These are phyloP conservation scores for Sporothrix pallida DNA, from an alignment of 2,329 filamentous ascomycete species.

Conservation along the genomic window DNA sequence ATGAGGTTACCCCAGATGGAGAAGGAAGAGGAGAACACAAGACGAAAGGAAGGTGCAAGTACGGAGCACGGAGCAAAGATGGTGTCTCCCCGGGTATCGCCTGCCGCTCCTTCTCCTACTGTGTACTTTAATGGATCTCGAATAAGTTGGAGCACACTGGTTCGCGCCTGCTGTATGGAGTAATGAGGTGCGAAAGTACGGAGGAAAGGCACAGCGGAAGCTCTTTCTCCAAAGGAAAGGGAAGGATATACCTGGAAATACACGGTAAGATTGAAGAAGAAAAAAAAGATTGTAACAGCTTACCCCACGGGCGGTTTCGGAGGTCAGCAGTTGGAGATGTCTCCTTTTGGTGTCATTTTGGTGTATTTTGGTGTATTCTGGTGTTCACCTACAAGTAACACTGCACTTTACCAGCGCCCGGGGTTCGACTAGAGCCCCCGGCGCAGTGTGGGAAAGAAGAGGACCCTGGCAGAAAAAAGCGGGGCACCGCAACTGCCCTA, in stretches of 20 bases:
- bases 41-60: not conserved
- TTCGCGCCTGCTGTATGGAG: slow-evolving; percentile 18
- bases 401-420: slow-evolving; percentile 24
- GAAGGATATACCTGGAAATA: not conserved
- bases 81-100: slow-evolving; percentile 7
- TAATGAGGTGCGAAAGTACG: not conserved
- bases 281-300: not conserved
- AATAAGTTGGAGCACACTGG: not conserved
- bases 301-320: slow-evolving; percentile 34
- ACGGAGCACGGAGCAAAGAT: slow-evolving; percentile 19
- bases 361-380: not conserved
- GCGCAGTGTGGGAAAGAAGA: not conserved
- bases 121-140: too few relatives aligned
- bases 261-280: not conserved
- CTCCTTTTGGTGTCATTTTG: not conserved
- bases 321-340: slow-evolving; percentile 26
- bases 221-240: not conserved
- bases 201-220: slow-evolving; percentile 3
- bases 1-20: slow-evolving; percentile 22
- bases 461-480: slow-evolving; percentile 15
- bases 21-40: not conserved
- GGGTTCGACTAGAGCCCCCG: slow-evolving; percentile 37
- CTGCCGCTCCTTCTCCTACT: not conserved
- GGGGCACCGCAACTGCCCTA: slow-evolving; percentile 1
- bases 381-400: not conserved